Evolutionary conservation across 1,139 yeast species (phyloP), one percentile per base, ranked within the genome.

Genomic region (Saccharomyces hybrid): DNA sequence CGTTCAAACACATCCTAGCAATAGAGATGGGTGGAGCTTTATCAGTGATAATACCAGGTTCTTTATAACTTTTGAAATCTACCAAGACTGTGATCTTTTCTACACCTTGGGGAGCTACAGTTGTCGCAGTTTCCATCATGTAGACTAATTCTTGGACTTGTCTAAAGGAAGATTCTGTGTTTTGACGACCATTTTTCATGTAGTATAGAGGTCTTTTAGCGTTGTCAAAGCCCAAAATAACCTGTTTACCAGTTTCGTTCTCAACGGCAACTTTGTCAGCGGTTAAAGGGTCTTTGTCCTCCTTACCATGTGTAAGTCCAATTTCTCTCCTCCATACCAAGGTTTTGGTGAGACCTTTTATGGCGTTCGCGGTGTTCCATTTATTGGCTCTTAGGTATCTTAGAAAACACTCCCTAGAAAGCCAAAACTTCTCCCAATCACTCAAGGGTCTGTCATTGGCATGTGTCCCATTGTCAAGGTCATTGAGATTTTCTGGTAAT

Each of bases 81-180:
- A 91, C 90, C 58, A 93, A 74, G 51, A 91, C 76, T 1, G 97
- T 96, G 53, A 91, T 76, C 26, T 89, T 84, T 64, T 93, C 98
- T 63, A 91, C 97, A 20, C 97, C 98, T 2, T 95, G 84, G 3
- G 97, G 97, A 95, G 90, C 88, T 70, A 82, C 80, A 61, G 89
- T 89, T 49, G 89, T 89, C 23, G 87, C 93, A 50, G 88, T 76
- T 68, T 93, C 98, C 64, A 93, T 79, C 88, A 86, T 87, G 72
- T 77, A 93, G 23, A 93, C 96, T 65, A 93, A 76, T 65, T 88
- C 96, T 69, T 91, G 96, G 5, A 93, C 96, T 69, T 93, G 99
- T 60, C 87, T 79, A 55, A 84, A 83, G 1, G 93, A 80, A 2
- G 93, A 80, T 61, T 88, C 82, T 2, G 99, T 93, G 71, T 93